A percentile compares a stretch with the other conserved stretches of the same genome.
These are phyloP conservation scores for Pleurotus giganteus DNA, from an alignment of 768 basidiomycete genomes.

Conservation along the genomic window DNA sequence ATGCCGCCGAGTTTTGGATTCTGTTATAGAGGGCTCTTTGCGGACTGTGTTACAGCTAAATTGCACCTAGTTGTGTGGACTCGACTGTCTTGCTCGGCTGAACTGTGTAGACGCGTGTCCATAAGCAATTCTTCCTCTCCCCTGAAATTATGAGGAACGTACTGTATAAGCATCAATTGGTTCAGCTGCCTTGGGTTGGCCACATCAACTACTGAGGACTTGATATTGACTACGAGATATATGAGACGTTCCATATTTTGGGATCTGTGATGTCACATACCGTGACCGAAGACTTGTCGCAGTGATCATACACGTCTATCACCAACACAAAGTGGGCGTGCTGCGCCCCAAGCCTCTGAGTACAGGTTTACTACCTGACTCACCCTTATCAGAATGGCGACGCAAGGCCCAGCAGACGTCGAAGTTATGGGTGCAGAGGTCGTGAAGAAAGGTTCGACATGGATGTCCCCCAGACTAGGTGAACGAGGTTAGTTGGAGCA, in stretches of 20 bases:
- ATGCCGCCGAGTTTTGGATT: no score
- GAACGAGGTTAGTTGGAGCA: slow-evolving; percentile 45
- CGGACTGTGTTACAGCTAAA: no score
- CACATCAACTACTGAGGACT: background rate
- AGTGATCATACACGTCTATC: background rate
- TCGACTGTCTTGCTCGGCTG: no score
- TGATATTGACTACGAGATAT: no score
- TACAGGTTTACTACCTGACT: background rate
- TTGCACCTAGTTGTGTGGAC: no score
- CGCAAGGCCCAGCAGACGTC: background rate
- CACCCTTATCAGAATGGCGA: background rate
- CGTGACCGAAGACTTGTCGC: background rate
- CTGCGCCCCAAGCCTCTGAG: background rate
- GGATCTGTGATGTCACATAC: background rate
- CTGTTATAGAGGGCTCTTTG: no score
- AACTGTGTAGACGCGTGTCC: no score
- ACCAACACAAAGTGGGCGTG: background rate
- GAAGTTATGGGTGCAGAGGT: slow-evolving; percentile 26
- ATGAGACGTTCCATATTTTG: background rate
- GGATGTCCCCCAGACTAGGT: slow-evolving; percentile 40
- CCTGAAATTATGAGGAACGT: no score
- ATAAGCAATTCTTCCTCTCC: no score
- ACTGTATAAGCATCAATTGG: no score
- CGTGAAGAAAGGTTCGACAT: slow-evolving; percentile 37
- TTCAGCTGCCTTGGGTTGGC: no score